Conservation (phyloP, 2,329 filamentous ascomycete genomes). For the Aspergillus sp. region DNA sequence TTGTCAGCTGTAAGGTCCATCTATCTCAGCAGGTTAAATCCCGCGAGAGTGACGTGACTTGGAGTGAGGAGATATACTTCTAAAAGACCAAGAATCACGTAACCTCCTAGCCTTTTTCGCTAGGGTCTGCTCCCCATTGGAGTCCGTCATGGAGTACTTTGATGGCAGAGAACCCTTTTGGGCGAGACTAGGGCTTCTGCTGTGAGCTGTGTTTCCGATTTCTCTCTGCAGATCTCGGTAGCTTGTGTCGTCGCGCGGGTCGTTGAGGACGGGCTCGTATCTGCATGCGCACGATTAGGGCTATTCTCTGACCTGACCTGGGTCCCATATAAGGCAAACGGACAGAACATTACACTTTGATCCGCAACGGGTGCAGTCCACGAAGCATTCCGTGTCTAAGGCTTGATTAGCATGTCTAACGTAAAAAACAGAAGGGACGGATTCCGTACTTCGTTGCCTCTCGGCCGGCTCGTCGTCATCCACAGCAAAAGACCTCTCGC, state of each 20-base stretch:
- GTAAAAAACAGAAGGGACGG: not conserved
- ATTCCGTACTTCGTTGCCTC: slow-evolving; percentile 17
- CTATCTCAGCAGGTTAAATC: no score
- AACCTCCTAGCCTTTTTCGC: slow-evolving; percentile 24
- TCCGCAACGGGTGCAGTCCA: slow-evolving; percentile 23
- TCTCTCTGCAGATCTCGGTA: slow-evolving; percentile 20
- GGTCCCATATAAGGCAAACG: slow-evolving; percentile 1
- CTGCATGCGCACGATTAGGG: slow-evolving; percentile 3
- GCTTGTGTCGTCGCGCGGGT: slow-evolving; percentile 21
- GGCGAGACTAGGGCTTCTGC: slow-evolving; percentile 21
- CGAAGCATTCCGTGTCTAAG: slow-evolving; percentile 16
- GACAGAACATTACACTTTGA: slow-evolving; percentile 24
- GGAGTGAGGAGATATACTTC: slow-evolving; percentile 21
- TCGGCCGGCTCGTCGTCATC: slow-evolving; percentile 20
- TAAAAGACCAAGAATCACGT: slow-evolving; percentile 28
- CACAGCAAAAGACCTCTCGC: slow-evolving; percentile 25
- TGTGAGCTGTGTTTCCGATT: slow-evolving; percentile 12
- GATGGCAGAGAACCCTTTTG: slow-evolving; percentile 17
- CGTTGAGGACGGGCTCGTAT: slow-evolving; percentile 24
- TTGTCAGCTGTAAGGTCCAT: not conserved
- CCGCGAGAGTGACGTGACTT: not conserved
- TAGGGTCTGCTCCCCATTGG: slow-evolving; percentile 19
- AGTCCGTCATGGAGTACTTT: slow-evolving; percentile 14
- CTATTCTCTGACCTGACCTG: not conserved
- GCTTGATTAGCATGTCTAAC: not conserved